Conservation (phyloP, 495 filamentous ascomycete genomes). For the Aspergillus bridgeri region DNA sequence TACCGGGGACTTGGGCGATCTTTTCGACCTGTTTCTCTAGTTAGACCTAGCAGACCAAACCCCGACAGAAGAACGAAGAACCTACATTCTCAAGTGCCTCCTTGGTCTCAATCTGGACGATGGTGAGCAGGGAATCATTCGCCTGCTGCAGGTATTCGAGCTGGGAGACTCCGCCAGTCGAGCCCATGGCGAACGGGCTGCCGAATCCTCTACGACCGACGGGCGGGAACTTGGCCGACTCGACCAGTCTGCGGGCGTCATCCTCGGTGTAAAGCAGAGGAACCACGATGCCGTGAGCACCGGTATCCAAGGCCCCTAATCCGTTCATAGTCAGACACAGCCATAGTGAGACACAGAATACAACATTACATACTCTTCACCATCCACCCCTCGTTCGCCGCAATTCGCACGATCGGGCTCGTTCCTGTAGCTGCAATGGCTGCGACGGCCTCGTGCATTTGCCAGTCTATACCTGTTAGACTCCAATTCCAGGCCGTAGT, state of each 20-base stretch:
- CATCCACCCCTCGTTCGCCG: neutral
- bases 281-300: conserved; percentile 52
- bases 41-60: no score
- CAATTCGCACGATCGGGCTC: neutral
- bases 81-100: conserved; percentile 60
- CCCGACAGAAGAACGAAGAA: neutral
- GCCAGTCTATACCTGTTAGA: neutral
- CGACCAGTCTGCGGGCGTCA: conserved; percentile 60
- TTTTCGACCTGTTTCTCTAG: conserved; percentile 32
- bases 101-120: conserved; percentile 80
- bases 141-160: conserved; percentile 64
- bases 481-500: neutral
- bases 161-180: conserved; percentile 2
- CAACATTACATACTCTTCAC: neutral
- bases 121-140: conserved; percentile 67
- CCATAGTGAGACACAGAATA: neutral
- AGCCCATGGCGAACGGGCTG: conserved; percentile 24
- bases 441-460: conserved; percentile 68
- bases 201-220: conserved; percentile 20
- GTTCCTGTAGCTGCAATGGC: conserved; percentile 63
- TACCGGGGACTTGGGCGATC: conserved; percentile 66
- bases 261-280: conserved; percentile 59
- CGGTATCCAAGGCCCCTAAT: conserved; percentile 63
- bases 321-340: conserved; percentile 54
- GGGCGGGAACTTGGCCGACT: conserved; percentile 42